Conservation (phyloP, 129 eudicot genomes). For the Kitagawia praeruptora region DNA sequence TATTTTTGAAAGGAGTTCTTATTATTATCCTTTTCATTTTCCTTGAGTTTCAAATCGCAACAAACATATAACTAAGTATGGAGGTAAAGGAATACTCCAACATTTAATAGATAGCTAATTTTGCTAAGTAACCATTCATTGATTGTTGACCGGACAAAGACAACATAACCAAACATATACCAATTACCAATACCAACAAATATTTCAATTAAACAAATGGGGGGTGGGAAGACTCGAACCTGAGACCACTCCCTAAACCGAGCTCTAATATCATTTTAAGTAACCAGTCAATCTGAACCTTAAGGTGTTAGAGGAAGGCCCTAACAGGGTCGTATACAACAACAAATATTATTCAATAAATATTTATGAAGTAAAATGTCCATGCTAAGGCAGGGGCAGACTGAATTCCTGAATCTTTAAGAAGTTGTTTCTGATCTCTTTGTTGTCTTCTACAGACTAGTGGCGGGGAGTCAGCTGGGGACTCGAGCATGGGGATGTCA, state of each 20-base stretch:
- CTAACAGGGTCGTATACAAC: too few relatives aligned
- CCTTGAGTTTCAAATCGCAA: background rate
- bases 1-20: background rate
- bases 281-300: too few relatives aligned
- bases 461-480: constrained; percentile 50
- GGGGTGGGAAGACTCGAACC: too few relatives aligned
- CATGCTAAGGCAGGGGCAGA: background rate
- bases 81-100: background rate
- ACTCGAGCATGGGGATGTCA: constrained; percentile 42
- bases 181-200: too few relatives aligned
- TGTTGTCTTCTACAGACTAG: constrained; percentile 33
- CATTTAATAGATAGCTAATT: background rate
- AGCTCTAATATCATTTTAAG: too few relatives aligned
- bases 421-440: background rate
- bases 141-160: too few relatives aligned
- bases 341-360: too few relatives aligned
- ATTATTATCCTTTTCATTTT: background rate
- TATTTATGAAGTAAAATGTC: background rate
- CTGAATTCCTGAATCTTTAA: background rate
- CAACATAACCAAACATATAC: too few relatives aligned
- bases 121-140: too few relatives aligned
- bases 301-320: too few relatives aligned
- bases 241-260: too few relatives aligned
- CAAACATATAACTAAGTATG: background rate
- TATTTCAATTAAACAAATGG: too few relatives aligned